Percentiles rank a stretch among this genome's conserved stretches.
Conservation (phyloP, 352 stramenopile species). For the Phytophthora multivora region DNA sequence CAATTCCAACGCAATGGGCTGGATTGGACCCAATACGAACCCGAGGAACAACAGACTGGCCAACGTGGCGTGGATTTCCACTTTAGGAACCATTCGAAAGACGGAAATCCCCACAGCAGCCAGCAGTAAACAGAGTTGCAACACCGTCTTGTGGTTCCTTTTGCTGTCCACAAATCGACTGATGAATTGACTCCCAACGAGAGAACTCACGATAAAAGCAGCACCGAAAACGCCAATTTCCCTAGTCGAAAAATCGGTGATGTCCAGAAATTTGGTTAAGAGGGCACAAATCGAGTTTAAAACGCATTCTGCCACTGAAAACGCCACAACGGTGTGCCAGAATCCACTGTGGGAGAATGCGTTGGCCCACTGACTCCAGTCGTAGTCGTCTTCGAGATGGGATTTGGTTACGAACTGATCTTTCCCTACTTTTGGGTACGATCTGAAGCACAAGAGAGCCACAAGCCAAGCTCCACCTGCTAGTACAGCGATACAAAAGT, state of each 20-base stretch:
- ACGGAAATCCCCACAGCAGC: conserved; percentile 37
- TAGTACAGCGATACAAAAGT: conserved; percentile 45
- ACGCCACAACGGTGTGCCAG: conserved; percentile 56
- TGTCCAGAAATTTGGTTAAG: conserved; percentile 60
- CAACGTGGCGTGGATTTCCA: conserved; percentile 27
- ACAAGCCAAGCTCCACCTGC: conserved; percentile 25
- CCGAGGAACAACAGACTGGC: conserved; percentile 53
- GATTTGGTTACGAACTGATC: conserved; percentile 50
- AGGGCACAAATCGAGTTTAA: conserved; percentile 70
- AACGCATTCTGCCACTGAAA: conserved; percentile 68
- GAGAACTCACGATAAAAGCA: conserved; percentile 68
- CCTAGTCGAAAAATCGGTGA: conserved; percentile 55
- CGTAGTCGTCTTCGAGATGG: conserved; percentile 63
- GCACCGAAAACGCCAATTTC: conserved; percentile 67
- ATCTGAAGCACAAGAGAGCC: conserved; percentile 43
- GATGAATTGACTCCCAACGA: conserved; percentile 67
- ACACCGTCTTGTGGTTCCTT: conserved; percentile 51
- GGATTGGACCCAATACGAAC: conserved; percentile 57
- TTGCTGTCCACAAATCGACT: conserved; percentile 57
- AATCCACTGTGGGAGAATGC: conserved; percentile 67
- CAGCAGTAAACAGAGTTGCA: conserved; percentile 55
- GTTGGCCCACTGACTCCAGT: conserved; percentile 67
- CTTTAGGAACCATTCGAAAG: conserved; percentile 48
- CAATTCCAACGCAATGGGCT: conserved; percentile 67
- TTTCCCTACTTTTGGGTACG: conserved; percentile 40